Evolutionary conservation across 805 yeast species (phyloP).

Genomic region (Lachancea sp.): DNA sequence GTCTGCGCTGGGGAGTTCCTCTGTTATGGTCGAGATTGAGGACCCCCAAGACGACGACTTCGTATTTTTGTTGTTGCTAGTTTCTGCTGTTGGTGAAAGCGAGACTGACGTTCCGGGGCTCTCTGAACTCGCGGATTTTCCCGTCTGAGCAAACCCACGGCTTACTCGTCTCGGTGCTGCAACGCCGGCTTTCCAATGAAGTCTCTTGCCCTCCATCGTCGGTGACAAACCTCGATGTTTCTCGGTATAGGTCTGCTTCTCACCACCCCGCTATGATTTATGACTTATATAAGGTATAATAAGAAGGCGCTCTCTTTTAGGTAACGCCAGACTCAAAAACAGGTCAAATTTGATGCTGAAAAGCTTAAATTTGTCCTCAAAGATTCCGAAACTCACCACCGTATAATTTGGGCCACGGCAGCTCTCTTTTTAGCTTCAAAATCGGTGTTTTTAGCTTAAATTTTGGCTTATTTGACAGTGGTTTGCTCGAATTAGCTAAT

Average conservation of each 20-base stretch:
- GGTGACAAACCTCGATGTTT: neutral
- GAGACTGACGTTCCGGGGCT: neutral
- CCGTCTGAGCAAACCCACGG: neutral
- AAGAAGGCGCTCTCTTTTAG: neutral
- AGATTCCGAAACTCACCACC: neutral
- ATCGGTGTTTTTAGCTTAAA: neutral
- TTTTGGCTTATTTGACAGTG: too few species aligned
- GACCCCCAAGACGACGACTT: slow-evolving; percentile 7
- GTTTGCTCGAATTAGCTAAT: neutral
- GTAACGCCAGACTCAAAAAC: neutral
- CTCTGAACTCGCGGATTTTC: neutral
- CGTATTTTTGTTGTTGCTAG: neutral
- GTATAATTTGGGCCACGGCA: neutral
- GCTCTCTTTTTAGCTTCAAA: neutral
- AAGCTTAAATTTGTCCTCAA: neutral
- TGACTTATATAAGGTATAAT: neutral
- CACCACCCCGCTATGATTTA: too few species aligned
- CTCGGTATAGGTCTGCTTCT: too few species aligned
- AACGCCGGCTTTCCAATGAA: neutral
- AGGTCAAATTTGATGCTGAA: neutral
- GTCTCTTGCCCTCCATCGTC: slow-evolving; percentile 1
- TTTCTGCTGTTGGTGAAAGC: neutral
- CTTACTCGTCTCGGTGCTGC: slow-evolving; percentile 1
- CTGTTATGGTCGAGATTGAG: slow-evolving; percentile 8
- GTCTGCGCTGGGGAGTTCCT: slow-evolving; percentile 3